Percentiles rank a stretch among this genome's conserved stretches.
phyloP scores from a whole-genome alignment of 192 early-diverging fungal species.

The Spinellus fusiger region DNA sequence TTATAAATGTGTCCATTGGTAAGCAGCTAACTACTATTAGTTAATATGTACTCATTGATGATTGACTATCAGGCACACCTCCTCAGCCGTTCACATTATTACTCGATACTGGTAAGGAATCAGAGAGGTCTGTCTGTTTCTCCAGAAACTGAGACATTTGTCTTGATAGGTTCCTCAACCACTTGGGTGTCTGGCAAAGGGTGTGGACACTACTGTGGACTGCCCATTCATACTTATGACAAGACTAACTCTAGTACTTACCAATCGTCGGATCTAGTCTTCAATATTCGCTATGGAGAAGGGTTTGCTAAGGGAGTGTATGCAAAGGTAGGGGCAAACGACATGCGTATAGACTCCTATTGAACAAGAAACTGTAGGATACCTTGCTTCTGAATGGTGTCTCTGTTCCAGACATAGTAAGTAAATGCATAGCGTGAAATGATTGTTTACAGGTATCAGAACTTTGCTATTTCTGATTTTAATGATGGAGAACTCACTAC shows the following conservation, averaged over 20 bases:
- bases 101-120: slow-evolving; percentile 28
- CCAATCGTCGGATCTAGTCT: background rate
- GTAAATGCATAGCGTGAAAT: background rate
- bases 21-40: background rate
- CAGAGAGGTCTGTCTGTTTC: too few relatives aligned
- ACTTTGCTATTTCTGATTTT: slow-evolving; percentile 23
- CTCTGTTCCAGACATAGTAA: slow-evolving; percentile 9
- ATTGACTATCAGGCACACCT: slow-evolving; percentile 18
- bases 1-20: slow-evolving; percentile 19
- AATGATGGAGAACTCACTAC: slow-evolving; percentile 31
- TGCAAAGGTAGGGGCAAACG: slow-evolving; percentile 4
- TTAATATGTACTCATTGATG: background rate
- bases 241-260: slow-evolving; percentile 9
- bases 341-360: background rate
- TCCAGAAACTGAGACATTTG: too few relatives aligned
- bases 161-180: slow-evolving; percentile 23
- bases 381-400: slow-evolving; percentile 8
- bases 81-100: slow-evolving; percentile 30
- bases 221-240: slow-evolving; percentile 9
- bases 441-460: background rate
- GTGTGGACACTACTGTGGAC: slow-evolving; percentile 21
- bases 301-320: slow-evolving; percentile 25
- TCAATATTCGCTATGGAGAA: slow-evolving; percentile 24
- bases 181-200: slow-evolving; percentile 25
- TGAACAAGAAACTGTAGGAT: slow-evolving; percentile 5